A percentile compares a stretch with the other conserved stretches of the same genome.
Evolutionary conservation across 768 basidiomycete genomes (phyloP).

Genomic region (Hygrocybe punicea): DNA sequence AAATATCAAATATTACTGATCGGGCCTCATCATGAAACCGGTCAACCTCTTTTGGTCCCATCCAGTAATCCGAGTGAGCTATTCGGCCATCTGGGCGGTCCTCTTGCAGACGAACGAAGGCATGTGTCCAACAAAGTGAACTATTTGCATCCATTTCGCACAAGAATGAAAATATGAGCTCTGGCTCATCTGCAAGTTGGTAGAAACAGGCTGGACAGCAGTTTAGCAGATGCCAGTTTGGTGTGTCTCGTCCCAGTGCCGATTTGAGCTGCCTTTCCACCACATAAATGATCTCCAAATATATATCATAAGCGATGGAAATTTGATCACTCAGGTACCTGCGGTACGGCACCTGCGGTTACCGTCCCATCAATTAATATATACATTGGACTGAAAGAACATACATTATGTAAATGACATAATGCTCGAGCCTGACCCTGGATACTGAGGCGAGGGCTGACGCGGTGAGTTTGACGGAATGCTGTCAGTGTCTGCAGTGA

Average conservation of each 20-base stretch:
- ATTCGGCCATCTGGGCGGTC: conserved; percentile 8
- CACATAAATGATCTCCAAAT: conserved; percentile 12
- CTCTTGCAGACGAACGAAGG: not conserved
- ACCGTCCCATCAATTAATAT: not conserved
- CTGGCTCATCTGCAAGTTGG: conserved; percentile 5
- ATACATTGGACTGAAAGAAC: not conserved
- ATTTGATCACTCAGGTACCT: conserved; percentile 20
- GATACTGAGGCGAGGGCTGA: conserved; percentile 25
- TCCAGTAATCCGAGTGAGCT: conserved; percentile 6
- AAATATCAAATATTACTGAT: not conserved
- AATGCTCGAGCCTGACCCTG: conserved; percentile 28
- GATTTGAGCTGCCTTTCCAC: conserved; percentile 12
- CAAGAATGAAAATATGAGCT: not conserved
- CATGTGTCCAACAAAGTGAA: not conserved
- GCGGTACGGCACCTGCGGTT: conserved; percentile 10
- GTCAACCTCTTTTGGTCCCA: conserved; percentile 10
- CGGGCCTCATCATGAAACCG: conserved; percentile 12
- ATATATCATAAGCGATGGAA: conserved; percentile 25
- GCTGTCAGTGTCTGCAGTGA: conserved; percentile 21
- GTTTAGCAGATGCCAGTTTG: conserved; percentile 24
- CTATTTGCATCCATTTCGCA: not conserved
- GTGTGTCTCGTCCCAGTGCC: conserved; percentile 20
- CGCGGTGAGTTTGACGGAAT: conserved; percentile 16
- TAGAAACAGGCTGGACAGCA: conserved; percentile 30
- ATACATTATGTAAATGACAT: conserved; percentile 26